Evolutionary conservation across 176 grass and related monocot species (phyloP), one percentile per base, ranked within the genome.

Genomic region (Musa itinerans): DNA sequence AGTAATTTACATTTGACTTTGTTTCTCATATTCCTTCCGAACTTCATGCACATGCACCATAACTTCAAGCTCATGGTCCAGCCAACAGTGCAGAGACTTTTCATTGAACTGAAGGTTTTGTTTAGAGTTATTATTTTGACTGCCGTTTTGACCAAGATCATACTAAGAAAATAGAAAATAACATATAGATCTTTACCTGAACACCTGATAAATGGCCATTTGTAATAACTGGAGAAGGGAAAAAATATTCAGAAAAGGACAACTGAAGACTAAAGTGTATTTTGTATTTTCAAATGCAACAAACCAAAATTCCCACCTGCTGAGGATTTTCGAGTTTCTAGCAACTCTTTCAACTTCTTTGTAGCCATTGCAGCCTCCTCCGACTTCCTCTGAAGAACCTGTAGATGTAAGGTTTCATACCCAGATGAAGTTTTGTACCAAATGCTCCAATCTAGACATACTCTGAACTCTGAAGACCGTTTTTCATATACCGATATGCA

Each of bases 331-430:
- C 96, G 89, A 81, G 91, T 89, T 89, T 99, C 96, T 65, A 99
- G 81, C 85, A 99, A 78, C 83, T 99, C 96, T 86, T 99, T 99
- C 70, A 99, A 66, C 75, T 85, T 94, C 88, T 99, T 99, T 19
- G 96, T 95, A 74, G 96, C 91, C 88, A 99, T 92, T 56, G 96
- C 96, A 21, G 96, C 96, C 79, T 99, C 96, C 86, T 99, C 96
- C 19, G 96, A 89, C 76, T 99, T 99, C 80, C 96, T 94, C 22
- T 99, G 96, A 77, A 99, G 83, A 87, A 95, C 89, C 96, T 99
- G 75, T 29, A 75, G 56, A 71, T 52, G 62, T 49, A 79, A 79
- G 71, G 58, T 17, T 69, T 48, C 58, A 52, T 72, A 49, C 10
- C 53, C 27, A 52, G 43, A 16, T 77, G 34, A 43, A 43, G 34